These are phyloP conservation scores for Allium fistulosum DNA, from an alignment of 106 monocot species.

Conservation along the genomic window DNA sequence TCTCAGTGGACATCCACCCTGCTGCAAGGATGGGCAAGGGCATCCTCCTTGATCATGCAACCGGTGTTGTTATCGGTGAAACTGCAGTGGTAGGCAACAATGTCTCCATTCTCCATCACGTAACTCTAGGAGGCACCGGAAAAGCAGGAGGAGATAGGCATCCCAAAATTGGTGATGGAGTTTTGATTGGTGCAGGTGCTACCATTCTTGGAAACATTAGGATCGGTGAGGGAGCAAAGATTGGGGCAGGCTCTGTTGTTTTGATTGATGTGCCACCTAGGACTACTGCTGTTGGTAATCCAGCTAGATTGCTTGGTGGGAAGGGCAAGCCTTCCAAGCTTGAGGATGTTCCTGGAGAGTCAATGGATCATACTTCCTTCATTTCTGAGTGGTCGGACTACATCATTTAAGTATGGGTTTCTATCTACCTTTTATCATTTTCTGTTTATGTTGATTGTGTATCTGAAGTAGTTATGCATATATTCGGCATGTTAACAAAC, in stretches of 20 bases:
- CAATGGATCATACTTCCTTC: constrained; percentile 79
- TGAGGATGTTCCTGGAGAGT: constrained; percentile 40
- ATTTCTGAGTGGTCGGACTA: constrained; percentile 69
- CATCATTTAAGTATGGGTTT: constrained; percentile 30
- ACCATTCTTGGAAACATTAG: constrained; percentile 71
- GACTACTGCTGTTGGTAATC: constrained; percentile 72
- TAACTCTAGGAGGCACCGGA: constrained; percentile 54
- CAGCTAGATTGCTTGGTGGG: constrained; percentile 55
- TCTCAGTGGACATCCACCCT: constrained; percentile 81
- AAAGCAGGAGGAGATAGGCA: constrained; percentile 62
- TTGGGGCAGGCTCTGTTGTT: constrained; percentile 79
- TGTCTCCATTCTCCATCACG: constrained; percentile 55
- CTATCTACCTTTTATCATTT: background rate
- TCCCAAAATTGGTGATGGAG: constrained; percentile 81
- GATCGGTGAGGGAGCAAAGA: constrained; percentile 83
- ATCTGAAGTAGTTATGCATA: no score
- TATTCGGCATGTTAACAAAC: no score
- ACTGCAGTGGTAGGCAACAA: constrained; percentile 78
- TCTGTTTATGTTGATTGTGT: no score
- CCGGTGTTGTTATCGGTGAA: constrained; percentile 51
- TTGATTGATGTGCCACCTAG: constrained; percentile 66
- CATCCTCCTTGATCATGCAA: constrained; percentile 71
- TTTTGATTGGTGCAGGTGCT: constrained; percentile 82
- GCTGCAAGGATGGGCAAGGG: constrained; percentile 58
- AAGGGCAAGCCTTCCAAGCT: constrained; percentile 41